Evolutionary conservation across 2,329 filamentous ascomycete species (phyloP), one percentile per base, ranked within the genome.

Genomic region (Claviceps pazoutovae): DNA sequence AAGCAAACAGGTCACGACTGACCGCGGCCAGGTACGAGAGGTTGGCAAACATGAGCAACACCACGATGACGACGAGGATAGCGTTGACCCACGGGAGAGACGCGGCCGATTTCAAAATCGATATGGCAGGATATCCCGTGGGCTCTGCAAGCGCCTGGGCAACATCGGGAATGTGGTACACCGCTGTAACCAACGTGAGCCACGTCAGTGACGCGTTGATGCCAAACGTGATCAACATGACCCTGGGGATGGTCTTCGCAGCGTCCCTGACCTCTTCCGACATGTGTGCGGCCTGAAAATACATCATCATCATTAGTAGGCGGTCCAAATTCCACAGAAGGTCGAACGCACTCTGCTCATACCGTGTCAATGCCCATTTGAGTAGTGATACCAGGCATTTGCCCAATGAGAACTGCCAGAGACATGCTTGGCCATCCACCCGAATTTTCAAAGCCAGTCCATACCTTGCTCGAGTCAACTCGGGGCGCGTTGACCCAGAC

Each of bases 221-320:
- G 42, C 34, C 43, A 46, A 44, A 34, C 16, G 49, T 53, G 48
- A 56, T 43, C 39, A 49, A 26, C 44, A 56, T 56, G 37, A 52
- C 53, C 34, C 49, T 47, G 23, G 54, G 56, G 2, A 57, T 53
- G 16, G 51, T 53, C 26, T 34, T 42, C 11, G 54, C 49, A 3
- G 56, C 56, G 36, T 57, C 51, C 44, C 53, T 47, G 34, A 57
- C 56, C 39, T 57, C 54, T n/a, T 56, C 56, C 11, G 53, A 43
- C 50, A 57, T 54, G 53, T 56, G 54, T 11, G 47, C 54, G 11
- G 48, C 50, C 30, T 51, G 38, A 44, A 21, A 19, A 23, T 13
- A 6, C 9, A 21, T 38, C 43, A 30, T 39, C 48, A 36, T 34
- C 19, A 36, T 37, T n/a, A 23, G 14, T 13, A 47, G 46, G 36